phyloP scores from a whole-genome alignment of 2,329 filamentous ascomycete genomes.

The Phaeosphaeriaceae sp. region DNA sequence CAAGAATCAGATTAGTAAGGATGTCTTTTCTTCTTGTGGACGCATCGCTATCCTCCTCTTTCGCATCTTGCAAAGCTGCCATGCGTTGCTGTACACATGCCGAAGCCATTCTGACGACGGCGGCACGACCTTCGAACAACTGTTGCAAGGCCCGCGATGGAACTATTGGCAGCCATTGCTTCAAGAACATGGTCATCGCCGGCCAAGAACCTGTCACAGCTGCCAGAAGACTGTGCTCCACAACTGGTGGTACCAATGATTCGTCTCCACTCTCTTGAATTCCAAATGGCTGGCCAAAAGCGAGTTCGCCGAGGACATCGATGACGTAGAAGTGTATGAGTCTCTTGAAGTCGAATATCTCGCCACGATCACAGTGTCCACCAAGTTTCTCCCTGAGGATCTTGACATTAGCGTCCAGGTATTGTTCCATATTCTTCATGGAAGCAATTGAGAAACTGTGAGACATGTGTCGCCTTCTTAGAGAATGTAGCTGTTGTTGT shows the following conservation, averaged over 20 bases:
- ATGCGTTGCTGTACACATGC: neutral
- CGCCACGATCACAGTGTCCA: neutral
- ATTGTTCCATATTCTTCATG: slow-evolving; percentile 1
- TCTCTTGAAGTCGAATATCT: neutral
- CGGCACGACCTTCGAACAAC: neutral
- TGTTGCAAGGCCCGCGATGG: neutral
- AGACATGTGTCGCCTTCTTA: neutral
- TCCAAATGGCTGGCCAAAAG: neutral
- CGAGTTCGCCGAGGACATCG: neutral
- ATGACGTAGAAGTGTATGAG: slow-evolving; percentile 1
- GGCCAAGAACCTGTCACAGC: neutral
- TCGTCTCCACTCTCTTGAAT: neutral
- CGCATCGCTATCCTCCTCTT: neutral
- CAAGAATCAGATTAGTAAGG: neutral
- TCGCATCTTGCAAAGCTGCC: slow-evolving; percentile 1
- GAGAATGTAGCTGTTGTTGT: neutral
- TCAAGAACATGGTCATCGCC: neutral
- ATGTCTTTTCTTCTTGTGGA: neutral
- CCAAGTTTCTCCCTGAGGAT: neutral
- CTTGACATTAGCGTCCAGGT: neutral
- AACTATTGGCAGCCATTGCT: neutral
- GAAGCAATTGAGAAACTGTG: slow-evolving; percentile 1
- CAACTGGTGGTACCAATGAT: neutral
- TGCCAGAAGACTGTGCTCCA: neutral
- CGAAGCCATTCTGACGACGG: neutral